Conservation (phyloP, 2,329 filamentous ascomycete genomes). For the Cryphonectria nitschkei region DNA sequence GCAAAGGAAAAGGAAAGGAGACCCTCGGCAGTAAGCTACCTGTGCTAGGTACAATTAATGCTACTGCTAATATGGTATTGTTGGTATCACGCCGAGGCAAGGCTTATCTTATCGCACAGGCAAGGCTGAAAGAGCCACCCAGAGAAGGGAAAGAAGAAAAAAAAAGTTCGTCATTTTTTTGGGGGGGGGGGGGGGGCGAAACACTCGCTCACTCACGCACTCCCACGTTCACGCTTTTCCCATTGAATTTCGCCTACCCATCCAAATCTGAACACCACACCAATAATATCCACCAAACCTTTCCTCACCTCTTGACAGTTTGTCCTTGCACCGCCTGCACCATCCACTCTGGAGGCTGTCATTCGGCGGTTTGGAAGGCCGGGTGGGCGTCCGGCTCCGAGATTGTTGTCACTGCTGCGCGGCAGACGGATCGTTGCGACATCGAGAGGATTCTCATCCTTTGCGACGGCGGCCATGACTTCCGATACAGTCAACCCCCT, state of each 20-base stretch:
- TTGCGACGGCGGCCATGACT: slow-evolving; percentile 29
- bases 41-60: background rate
- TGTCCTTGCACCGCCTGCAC: background rate
- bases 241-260: too few species aligned
- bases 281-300: background rate
- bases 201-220: background rate
- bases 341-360: slow-evolving; percentile 24
- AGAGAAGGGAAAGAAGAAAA: too few species aligned
- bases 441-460: background rate
- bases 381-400: slow-evolving; percentile 14
- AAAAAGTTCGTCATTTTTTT: slow-evolving; percentile 4
- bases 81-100: background rate
- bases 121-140: background rate
- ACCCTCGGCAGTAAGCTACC: background rate
- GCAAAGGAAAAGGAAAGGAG: too few species aligned
- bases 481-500: slow-evolving; percentile 21
- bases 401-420: background rate
- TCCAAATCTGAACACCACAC: background rate
- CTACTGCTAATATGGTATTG: background rate
- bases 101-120: slow-evolving; percentile 11
- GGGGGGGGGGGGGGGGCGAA: background rate
- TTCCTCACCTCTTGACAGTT: background rate
- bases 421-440: slow-evolving; percentile 8
- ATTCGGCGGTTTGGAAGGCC: slow-evolving; percentile 16
- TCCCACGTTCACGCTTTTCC: too few species aligned